Percentiles rank a stretch among this genome's conserved stretches.
phyloP scores from a whole-genome alignment of 768 basidiomycete species.

The Leccinellum luteum region DNA sequence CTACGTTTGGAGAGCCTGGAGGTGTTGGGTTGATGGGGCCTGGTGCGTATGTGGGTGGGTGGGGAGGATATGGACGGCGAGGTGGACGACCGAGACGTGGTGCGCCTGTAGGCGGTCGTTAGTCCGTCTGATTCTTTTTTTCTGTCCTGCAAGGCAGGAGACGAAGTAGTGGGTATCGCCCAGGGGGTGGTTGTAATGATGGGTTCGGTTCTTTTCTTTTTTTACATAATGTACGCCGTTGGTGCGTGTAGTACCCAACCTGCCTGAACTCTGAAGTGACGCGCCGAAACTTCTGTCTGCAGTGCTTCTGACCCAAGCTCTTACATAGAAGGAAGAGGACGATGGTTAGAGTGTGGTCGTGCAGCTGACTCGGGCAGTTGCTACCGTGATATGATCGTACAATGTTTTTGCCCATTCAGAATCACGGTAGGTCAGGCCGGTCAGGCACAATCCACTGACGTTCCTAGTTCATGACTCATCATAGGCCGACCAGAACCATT shows the following conservation, averaged over 20 bases:
- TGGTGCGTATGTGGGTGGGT: slow-evolving; percentile 74
- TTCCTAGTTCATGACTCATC: too few relatives aligned
- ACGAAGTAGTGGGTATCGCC: background rate
- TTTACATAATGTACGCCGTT: background rate
- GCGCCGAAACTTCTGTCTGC: background rate
- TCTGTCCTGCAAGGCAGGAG: background rate
- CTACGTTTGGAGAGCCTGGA: slow-evolving; percentile 85
- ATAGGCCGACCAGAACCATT: too few relatives aligned
- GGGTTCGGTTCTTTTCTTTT: background rate
- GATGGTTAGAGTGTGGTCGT: too few relatives aligned
- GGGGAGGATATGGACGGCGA: slow-evolving; percentile 65
- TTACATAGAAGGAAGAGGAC: too few relatives aligned
- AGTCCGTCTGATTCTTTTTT: background rate
- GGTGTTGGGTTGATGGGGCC: slow-evolving; percentile 76
- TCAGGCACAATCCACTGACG: too few relatives aligned
- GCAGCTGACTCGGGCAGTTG: too few relatives aligned
- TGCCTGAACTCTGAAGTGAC: too few relatives aligned
- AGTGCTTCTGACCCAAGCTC: too few relatives aligned
- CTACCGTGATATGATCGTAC: too few relatives aligned
- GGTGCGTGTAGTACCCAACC: background rate
- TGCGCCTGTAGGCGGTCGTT: slow-evolving; percentile 22
- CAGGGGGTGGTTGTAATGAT: background rate
- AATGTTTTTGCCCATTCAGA: too few relatives aligned
- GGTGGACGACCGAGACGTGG: slow-evolving; percentile 42
- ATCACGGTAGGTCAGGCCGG: too few relatives aligned